phyloP scores from a whole-genome alignment of 148 eudicot species.

The Nepenthes gracilis region DNA sequence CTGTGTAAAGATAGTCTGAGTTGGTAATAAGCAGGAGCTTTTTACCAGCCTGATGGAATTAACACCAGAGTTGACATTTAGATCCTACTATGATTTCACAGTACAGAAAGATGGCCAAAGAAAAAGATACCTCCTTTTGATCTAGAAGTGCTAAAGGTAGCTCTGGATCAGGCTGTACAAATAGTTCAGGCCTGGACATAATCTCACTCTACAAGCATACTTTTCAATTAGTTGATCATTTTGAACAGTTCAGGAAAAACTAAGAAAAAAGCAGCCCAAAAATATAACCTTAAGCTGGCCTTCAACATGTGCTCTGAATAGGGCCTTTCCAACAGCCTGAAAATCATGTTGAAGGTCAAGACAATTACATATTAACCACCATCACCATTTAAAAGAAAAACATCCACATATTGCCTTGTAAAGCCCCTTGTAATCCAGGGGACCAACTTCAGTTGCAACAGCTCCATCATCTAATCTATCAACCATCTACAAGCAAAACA shows the following conservation, averaged over 20 bases:
- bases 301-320: constrained; percentile 97
- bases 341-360: constrained; percentile 12
- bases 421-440: constrained; percentile 91
- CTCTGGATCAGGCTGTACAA: constrained; percentile 96
- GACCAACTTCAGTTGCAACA: constrained; percentile 68
- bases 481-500: constrained; percentile 55
- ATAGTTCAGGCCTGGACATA: constrained; percentile 94
- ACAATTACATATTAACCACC: constrained; percentile 2
- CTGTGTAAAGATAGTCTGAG: constrained; percentile 81
- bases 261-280: background rate
- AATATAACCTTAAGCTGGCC: constrained; percentile 81
- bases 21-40: constrained; percentile 87
- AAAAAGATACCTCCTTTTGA: constrained; percentile 76
- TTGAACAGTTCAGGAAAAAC: background rate
- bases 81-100: constrained; percentile 1
- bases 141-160: constrained; percentile 89
- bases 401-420: constrained; percentile 58
- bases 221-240: constrained; percentile 9
- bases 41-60: constrained; percentile 70
- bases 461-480: constrained; percentile 89
- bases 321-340: constrained; percentile 99
- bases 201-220: constrained; percentile 68
- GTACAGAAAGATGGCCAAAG: background rate
- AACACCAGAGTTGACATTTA: constrained; percentile 6
- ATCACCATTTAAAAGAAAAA: background rate